phyloP scores from a whole-genome alignment of 2,329 filamentous ascomycete genomes.

The Drechslera avenae region DNA sequence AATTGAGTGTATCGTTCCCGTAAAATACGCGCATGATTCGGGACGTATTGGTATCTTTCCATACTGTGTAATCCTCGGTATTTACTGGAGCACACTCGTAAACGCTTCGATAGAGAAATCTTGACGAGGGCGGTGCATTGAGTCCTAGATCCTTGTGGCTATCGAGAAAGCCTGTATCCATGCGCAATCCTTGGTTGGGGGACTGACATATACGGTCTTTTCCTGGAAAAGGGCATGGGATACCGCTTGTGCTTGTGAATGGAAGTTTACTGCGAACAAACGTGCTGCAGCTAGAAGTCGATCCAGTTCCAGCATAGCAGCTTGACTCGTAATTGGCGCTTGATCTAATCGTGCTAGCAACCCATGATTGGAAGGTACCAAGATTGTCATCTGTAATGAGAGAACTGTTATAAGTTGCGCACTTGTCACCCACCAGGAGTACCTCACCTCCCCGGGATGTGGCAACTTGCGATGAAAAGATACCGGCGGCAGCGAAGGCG shows the following conservation, averaged over 20 bases:
- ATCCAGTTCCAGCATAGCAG: slow-evolving; percentile 23
- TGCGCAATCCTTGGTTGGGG: slow-evolving; percentile 16
- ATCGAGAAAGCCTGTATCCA: slow-evolving; percentile 33
- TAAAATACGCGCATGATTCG: slow-evolving; percentile 13
- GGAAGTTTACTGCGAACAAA: slow-evolving; percentile 23
- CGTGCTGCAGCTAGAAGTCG: slow-evolving; percentile 21
- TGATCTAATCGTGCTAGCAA: slow-evolving; percentile 14
- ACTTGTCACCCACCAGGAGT: slow-evolving; percentile 30
- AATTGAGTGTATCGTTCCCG: background rate
- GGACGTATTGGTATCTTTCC: slow-evolving; percentile 4
- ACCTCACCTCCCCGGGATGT: slow-evolving; percentile 43
- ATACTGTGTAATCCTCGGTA: slow-evolving; percentile 18
- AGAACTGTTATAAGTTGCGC: slow-evolving; percentile 7
- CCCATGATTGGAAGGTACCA: background rate
- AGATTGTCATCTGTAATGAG: slow-evolving; percentile 7
- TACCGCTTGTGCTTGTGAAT: slow-evolving; percentile 9
- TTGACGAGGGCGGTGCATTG: slow-evolving; percentile 25
- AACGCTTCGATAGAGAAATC: slow-evolving; percentile 27
- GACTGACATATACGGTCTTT: slow-evolving; percentile 20
- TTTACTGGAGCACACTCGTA: slow-evolving; percentile 30
- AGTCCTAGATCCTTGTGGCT: slow-evolving; percentile 31
- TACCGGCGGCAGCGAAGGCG: slow-evolving; percentile 30
- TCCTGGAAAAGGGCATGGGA: slow-evolving; percentile 25
- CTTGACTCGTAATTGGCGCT: slow-evolving; percentile 25
- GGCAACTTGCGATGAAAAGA: slow-evolving; percentile 46